Base-by-base conservation (phyloP, 495 filamentous ascomycete genomes). In the Penicillium angulare region DNA sequence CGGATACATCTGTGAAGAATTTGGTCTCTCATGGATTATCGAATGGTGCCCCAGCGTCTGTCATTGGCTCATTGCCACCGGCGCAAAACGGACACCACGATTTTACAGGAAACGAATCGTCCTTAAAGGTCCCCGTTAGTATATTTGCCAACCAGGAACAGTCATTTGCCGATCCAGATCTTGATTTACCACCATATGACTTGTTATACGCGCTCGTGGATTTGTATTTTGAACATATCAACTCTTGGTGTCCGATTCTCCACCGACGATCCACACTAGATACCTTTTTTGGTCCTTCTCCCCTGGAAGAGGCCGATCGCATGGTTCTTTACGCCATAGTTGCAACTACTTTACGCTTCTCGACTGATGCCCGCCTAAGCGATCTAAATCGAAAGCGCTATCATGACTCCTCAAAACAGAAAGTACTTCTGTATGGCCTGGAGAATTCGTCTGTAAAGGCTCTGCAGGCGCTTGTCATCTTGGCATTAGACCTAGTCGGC, bases 361-460 rank as follows among this genome's bases (percentile, higher is more conserved):
- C 87, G 13, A 84, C 76, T 5, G 88, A 95, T 59, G 61, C 66
- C 17, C 74, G 88, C 24, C 75, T 96, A n/a, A 86, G 82, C 3
- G 83, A 84, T 9, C 82, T 85, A 21, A 82, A 81, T 43, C 75
- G 87, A 47, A 79, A 80, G 39, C 81, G 86, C 9, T 93, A 89
- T 53, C 86, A 92, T 59, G 80, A 84, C 51, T 78, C 83, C 3
- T 89, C 90, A 0, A 95, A 95, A 63, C 83, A 90, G 56, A 90
- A 86, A 51, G 90, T 96, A 1, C 68, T 95, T 20, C 73, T 95
- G 2, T 89, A 90, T 58, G 89, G 89, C 2, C 74, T 95, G 45
- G 90, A 95, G 59, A 89, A 92, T 58, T 88, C 88, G 12, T 90
- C 88, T 0, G 90, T 96, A 43, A 92, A 90, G 62, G 84, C 88